A percentile compares a stretch with the other conserved stretches of the same genome.
Conservation (phyloP, 257 asterid genomes). For the Nicotiana attenuata region DNA sequence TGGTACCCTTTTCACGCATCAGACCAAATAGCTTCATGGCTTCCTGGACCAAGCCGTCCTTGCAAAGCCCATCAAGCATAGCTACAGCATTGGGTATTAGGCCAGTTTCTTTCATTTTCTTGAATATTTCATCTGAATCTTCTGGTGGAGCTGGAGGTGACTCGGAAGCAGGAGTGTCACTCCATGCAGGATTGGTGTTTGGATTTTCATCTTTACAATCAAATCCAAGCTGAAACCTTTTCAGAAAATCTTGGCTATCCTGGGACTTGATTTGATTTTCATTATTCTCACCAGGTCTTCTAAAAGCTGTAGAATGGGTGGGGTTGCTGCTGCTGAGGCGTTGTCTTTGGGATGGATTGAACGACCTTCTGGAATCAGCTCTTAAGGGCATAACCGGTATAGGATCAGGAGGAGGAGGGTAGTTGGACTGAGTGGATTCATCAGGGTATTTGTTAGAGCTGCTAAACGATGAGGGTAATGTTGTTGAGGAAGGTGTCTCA, state of each 20-base stretch:
- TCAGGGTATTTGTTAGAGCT: slow-evolving; percentile 3
- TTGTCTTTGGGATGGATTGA: slow-evolving; percentile 21
- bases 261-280: slow-evolving; percentile 22
- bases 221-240: slow-evolving; percentile 63
- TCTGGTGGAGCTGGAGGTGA: slow-evolving; percentile 33
- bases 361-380: slow-evolving; percentile 11
- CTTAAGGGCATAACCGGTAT: slow-evolving; percentile 49
- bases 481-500: background rate
- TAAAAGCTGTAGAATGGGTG: background rate
- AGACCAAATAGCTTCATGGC: slow-evolving; percentile 68
- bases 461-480: background rate
- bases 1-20: slow-evolving; percentile 76
- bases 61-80: slow-evolving; percentile 85
- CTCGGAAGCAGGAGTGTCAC: slow-evolving; percentile 18
- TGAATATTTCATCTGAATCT: slow-evolving; percentile 74
- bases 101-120: slow-evolving; percentile 80
- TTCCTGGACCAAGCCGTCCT: slow-evolving; percentile 77
- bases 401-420: slow-evolving; percentile 37
- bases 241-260: slow-evolving; percentile 49
- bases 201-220: slow-evolving; percentile 25
- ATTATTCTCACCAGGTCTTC: slow-evolving; percentile 12
- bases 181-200: slow-evolving; percentile 8
- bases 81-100: slow-evolving; percentile 87
- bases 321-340: background rate
- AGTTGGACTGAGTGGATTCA: background rate